A percentile compares a stretch with the other conserved stretches of the same genome.
Conservation (phyloP, 139 green algal species). For the Chlorella sp. region DNA sequence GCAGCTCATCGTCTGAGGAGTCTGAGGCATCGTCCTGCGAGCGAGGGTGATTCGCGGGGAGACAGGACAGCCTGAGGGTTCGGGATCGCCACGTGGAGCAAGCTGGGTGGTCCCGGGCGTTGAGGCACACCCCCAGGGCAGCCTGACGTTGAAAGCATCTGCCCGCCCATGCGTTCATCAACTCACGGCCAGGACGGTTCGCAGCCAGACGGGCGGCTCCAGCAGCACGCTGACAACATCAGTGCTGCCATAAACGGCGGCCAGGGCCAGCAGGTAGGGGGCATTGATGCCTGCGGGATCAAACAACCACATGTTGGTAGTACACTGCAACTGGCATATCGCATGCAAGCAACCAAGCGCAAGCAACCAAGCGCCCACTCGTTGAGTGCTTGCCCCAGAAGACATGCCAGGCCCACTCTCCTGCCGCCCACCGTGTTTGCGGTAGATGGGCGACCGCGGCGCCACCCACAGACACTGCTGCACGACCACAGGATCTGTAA, state of each 20-base stretch:
- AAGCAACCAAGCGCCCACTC: background rate
- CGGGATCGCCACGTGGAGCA: too few species aligned
- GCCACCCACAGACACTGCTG: background rate
- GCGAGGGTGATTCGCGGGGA: too few species aligned
- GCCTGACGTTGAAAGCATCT: too few species aligned
- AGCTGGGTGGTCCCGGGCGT: too few species aligned
- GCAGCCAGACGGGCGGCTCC: background rate
- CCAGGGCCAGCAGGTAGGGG: background rate
- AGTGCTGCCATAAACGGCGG: background rate
- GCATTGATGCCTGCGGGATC: background rate
- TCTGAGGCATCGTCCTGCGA: too few species aligned
- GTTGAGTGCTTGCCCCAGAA: background rate
- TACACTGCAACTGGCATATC: too few species aligned
- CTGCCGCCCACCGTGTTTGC: background rate
- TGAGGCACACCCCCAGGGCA: too few species aligned
- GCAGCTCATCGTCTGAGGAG: background rate
- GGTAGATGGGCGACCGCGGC: background rate
- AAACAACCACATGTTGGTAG: too few species aligned
- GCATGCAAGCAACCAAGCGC: too few species aligned
- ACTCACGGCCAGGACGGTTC: background rate
- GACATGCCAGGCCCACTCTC: background rate
- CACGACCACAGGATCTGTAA: background rate
- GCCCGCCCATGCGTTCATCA: too few species aligned
- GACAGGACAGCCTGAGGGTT: too few species aligned
- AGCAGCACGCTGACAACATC: conserved; percentile 4